phyloP scores from a whole-genome alignment of 306 rosid species.

The Vigna trinervia region DNA sequence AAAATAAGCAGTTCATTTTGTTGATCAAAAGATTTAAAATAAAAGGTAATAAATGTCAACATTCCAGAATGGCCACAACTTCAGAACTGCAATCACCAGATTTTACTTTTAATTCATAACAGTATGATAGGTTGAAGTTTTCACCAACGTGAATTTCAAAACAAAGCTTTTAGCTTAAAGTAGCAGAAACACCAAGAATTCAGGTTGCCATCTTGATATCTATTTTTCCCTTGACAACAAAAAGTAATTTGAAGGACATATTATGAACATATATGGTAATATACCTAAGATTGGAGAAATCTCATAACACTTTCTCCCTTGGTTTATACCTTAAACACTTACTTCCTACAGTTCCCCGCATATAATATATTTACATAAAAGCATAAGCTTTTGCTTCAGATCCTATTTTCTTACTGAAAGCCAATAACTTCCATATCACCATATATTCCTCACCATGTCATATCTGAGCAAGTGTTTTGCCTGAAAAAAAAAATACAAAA shows the following conservation, averaged over 20 bases:
- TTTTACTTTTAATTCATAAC: not conserved
- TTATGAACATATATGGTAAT: not conserved
- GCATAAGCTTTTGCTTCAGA: constrained; percentile 36
- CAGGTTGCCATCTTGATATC: constrained; percentile 15
- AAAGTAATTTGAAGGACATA: not conserved
- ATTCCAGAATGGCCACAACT: too few species aligned
- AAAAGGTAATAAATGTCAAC: too few species aligned
- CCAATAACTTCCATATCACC: constrained; percentile 34
- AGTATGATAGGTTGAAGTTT: not conserved
- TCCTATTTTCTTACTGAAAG: constrained; percentile 40
- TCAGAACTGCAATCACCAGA: not conserved
- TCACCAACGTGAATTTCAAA: constrained; percentile 3
- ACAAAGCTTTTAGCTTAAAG: constrained; percentile 7
- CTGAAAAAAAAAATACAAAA: constrained; percentile 32
- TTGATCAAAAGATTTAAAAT: too few species aligned
- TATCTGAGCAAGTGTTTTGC: constrained; percentile 47
- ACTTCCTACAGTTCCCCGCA: constrained; percentile 14
- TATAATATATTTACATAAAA: not conserved
- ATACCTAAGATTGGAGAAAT: not conserved
- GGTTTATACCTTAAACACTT: constrained; percentile 34
- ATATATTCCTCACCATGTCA: constrained; percentile 69
- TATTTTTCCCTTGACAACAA: constrained; percentile 13
- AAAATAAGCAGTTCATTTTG: too few species aligned
- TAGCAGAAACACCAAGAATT: not conserved
- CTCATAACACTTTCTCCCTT: constrained; percentile 24